Evolutionary conservation across 805 yeast genomes (phyloP), one percentile per base, ranked within the genome.

Genomic region (Yamadazyma scolyti): DNA sequence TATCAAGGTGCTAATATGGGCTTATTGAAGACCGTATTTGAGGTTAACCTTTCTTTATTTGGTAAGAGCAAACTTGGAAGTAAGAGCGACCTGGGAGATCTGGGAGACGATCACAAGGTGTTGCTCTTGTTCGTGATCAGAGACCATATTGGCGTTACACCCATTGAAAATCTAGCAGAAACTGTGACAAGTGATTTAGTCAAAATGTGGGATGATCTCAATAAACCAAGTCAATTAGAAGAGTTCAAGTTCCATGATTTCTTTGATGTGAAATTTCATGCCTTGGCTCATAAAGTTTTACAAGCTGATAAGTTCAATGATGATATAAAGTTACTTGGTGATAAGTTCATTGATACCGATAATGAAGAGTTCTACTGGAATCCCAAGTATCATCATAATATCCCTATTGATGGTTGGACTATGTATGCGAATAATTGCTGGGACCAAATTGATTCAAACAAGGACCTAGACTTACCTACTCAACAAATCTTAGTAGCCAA

Each of bases 1-100:
- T 93, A 93, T 52, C 97, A 90, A 56, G 98, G 98, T 31, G 97
- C 97, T 15, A 93, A 93, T 51, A 83, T 93, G 95, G 97, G 93
- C 1, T 64, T 93, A 26, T 68, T 93, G 44, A 89, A 89, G 52
- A 93, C 98, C 0, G 98, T 93, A 3, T 88, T 93, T 60, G 98
- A 93, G 52, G 98, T 93, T 19, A 90, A 93, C 55, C 63, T 93
- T 43, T 75, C 93, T 2, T 65, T 93, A 21, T 93, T 93, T 56
- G 90, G 89, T 28, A 66, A 75, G 31, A 68, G 74, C 25, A 61
- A 62, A 39, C 39, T 58, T 20, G 28, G 40, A 14, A 46, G 42
- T 25, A 27, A 19, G 8, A 20, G 18, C 10, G n/a, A n/a, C n/a
- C n/a, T n/a, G n/a, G n/a, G n/a, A n/a, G 46, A 47, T 38, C 68